Conservation (phyloP, 1,284 basidiomycete genomes). For the Melanopsichium pennsylvanicum region DNA sequence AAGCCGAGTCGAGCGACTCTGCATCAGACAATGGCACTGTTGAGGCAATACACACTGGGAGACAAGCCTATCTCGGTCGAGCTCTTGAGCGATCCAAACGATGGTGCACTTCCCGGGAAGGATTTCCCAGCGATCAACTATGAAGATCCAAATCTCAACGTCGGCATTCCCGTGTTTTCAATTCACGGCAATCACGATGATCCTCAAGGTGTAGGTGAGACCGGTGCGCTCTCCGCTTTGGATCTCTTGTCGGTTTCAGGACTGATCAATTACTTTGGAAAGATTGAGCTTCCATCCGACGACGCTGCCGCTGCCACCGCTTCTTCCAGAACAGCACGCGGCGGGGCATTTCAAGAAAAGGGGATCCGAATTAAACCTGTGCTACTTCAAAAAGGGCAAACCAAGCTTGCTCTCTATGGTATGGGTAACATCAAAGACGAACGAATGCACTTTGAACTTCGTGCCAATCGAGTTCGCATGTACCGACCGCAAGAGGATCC, state of each 20-base stretch:
- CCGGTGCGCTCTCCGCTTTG: conserved; percentile 92
- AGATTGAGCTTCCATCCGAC: conserved; percentile 70
- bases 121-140: conserved; percentile 93
- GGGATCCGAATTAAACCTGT: conserved; percentile 90
- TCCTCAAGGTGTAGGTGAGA: conserved; percentile 85
- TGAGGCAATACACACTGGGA: conserved; percentile 89
- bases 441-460: conserved; percentile 92
- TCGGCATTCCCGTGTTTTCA: conserved; percentile 94
- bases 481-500: conserved; percentile 84
- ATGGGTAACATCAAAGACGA: conserved; percentile 96
- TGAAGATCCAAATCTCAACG: conserved; percentile 93
- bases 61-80: conserved; percentile 88
- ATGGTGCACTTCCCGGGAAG: conserved; percentile 68
- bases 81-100: conserved; percentile 88
- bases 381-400: conserved; percentile 85
- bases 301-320: conserved; percentile 27
- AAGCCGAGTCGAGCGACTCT: conserved; percentile 88
- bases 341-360: conserved; percentile 71
- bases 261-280: conserved; percentile 96
- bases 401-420: conserved; percentile 87
- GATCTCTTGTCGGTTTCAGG: conserved; percentile 93
- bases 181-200: conserved; percentile 99
- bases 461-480: conserved; percentile 92
- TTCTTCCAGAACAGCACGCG: conserved; percentile 61
- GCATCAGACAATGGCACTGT: conserved; percentile 75